Conservation (phyloP, 352 stramenopile species). For the Phytophthora sp. region DNA sequence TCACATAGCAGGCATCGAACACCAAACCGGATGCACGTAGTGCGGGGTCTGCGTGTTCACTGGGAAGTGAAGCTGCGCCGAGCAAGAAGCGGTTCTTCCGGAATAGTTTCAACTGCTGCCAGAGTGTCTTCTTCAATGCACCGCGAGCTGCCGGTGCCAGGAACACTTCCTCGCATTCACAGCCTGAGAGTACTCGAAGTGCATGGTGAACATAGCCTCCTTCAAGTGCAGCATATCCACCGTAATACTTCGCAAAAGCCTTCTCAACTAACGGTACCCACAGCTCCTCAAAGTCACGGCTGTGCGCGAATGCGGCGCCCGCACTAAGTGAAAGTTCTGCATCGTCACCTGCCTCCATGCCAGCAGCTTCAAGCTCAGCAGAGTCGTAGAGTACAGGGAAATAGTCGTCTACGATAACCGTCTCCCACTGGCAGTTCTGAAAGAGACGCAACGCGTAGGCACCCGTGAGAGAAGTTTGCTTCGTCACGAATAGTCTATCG, state of each 20-base stretch:
- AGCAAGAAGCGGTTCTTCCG: slow-evolving; percentile 91
- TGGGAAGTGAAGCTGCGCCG: slow-evolving; percentile 86
- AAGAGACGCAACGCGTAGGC: slow-evolving; percentile 92
- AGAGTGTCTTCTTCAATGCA: slow-evolving; percentile 89
- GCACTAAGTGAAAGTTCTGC: slow-evolving; percentile 45
- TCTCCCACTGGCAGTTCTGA: slow-evolving; percentile 94
- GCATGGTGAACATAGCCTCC: slow-evolving; percentile 91
- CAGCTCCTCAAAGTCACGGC: slow-evolving; percentile 88
- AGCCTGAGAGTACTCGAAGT: slow-evolving; percentile 87
- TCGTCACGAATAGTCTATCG: slow-evolving; percentile 89
- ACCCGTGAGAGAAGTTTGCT: slow-evolving; percentile 90
- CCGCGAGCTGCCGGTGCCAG: slow-evolving; percentile 82
- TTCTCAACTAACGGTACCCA: slow-evolving; percentile 95
- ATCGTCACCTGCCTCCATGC: slow-evolving; percentile 9
- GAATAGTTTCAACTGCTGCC: slow-evolving; percentile 89
- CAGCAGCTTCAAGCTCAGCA: slow-evolving; percentile 18
- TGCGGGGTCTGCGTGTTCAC: slow-evolving; percentile 86
- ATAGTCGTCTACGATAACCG: slow-evolving; percentile 91
- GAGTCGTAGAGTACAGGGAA: slow-evolving; percentile 84
- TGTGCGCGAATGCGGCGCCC: slow-evolving; percentile 89
- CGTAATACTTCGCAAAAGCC: slow-evolving; percentile 93
- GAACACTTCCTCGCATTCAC: slow-evolving; percentile 89
- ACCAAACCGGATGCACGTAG: slow-evolving; percentile 91
- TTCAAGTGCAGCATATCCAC: slow-evolving; percentile 88
- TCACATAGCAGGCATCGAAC: slow-evolving; percentile 91